Percentiles rank a stretch among this genome's conserved stretches.
Conservation (phyloP, 176 grass and related monocot species). For the Oryza australiensis region DNA sequence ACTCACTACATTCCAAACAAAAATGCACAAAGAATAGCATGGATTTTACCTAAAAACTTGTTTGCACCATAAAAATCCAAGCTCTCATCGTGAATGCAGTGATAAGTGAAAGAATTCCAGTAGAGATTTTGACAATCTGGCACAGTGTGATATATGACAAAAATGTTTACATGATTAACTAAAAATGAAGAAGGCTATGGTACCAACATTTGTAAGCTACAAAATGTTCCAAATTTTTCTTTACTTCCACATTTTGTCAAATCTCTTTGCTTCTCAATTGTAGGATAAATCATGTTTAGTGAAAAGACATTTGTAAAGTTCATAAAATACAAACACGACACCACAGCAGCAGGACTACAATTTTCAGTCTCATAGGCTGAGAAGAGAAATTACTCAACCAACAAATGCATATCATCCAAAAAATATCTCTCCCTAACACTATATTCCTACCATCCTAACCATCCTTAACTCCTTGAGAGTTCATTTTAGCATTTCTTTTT, state of each 20-base stretch:
- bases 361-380: not conserved
- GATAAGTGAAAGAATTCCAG: constrained; percentile 62
- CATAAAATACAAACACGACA: not conserved
- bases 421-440: too few species aligned
- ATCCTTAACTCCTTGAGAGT: too few species aligned
- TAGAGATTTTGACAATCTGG: constrained; percentile 63
- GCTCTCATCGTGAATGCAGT: constrained; percentile 53
- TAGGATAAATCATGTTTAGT: not conserved
- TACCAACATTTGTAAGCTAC: not conserved
- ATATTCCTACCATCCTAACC: too few species aligned
- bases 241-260: not conserved
- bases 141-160: constrained; percentile 47
- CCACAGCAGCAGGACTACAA: not conserved
- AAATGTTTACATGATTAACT: constrained; percentile 12
- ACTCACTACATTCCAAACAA: constrained; percentile 25
- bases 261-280: not conserved
- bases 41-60: constrained; percentile 58
- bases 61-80: constrained; percentile 75
- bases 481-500: too few species aligned
- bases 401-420: constrained; percentile 18
- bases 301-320: not conserved
- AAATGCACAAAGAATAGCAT: constrained; percentile 29
- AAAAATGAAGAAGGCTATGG: not conserved
- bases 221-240: not conserved
- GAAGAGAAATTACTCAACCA: constrained; percentile 25